Base-by-base conservation (phyloP, 371 early-diverging fungal species). In the Ordospora pajunii region DNA sequence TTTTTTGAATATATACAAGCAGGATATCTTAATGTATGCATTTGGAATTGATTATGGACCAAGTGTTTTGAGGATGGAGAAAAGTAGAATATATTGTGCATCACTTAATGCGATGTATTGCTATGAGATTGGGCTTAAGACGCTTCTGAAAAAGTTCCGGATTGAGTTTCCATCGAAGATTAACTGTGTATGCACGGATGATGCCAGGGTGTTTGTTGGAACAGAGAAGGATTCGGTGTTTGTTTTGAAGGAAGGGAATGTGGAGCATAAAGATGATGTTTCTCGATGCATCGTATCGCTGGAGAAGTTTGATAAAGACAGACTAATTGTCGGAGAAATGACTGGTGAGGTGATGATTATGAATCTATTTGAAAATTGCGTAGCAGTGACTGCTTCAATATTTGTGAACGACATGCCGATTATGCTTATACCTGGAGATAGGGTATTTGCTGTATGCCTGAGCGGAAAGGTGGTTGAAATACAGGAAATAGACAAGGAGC, bases 161-260 rank as follows among this genome's bases (percentile, higher is more conserved):
- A 6, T 58, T 12, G 17, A 32, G 25, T 37, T 58, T 58, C 58
- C 58, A 37, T 58, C 58, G 40, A 58, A 14, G 19, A 58, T 58
- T 37, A 58, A 14, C 58, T n/a, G 40, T 12, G 6, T 58, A 19
- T 58, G 58, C 37, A 6, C 37, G 27, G 58, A 19, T 10, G 37
- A 37, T 14, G 22, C 2, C 6, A 32, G 14, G 17, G 6, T 58
- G 6, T 58, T 58, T 58, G 37, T 37, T 6, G 58, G 58, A 25
- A 58, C 58, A 12, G 58, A 58, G 40, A 58, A 58, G 37, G 40
- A 58, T 40, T 58, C 58, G 11, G 58, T 58, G 37, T 58, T 58
- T 14, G 17, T 58, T 17, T 27, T 58, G 37, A 37, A 32, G 25
- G 25, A 37, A 7, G 40, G 37, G 32, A 58, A 40, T 37, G n/a